Evolutionary conservation across 1,284 basidiomycete genomes (phyloP), one percentile per base, ranked within the genome.

Genomic region (Microbotryum scabiosae): DNA sequence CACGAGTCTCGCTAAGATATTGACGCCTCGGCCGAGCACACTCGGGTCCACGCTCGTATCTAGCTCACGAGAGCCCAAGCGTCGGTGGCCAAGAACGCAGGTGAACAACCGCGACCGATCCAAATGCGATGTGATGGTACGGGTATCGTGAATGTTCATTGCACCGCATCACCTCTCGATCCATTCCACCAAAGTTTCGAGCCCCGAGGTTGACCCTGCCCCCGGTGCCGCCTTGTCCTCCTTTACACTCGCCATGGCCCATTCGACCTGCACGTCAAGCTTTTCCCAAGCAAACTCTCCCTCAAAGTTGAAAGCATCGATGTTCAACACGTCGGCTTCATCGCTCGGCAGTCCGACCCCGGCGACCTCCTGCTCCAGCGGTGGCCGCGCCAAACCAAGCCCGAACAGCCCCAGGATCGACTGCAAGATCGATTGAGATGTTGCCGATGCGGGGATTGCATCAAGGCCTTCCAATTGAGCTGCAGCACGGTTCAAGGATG

Each of bases 391-490:
- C 2, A 26, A 18, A 1, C 32, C 50, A 52, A 63, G 57, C 0
- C 57, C 61, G 5, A 61, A n/a, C 7, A 18, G 6, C 21, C 51
- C 41, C 25, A 65, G 54, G 52, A 58, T 45, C 4, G 23, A 14
- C 20, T 16, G 30, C 10, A 60, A 30, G 21, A 60, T 26, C 52
- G 60, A 49, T 7, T 30, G 18, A 14, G 55, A 51, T 8, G 65
- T 54, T 12, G 54, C 54, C 7, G 55, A 46, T 2, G 56, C 48
- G 1, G 67, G 63, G 25, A 70, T 57, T 43, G 68, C 64, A 2
- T 71, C 70, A 6, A 71, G 56, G 7, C 70, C 68, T 50, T 71
- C 69, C 30, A 71, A 59, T 21, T 60, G 51, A 2, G 70, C 66
- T 5, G 59, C 66, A 4, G 49, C 53, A 8, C 14, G 4, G 26